Percentiles rank a stretch among this genome's conserved stretches.
phyloP scores from a whole-genome alignment of 2,329 filamentous ascomycete species.

The Taxawa tesnikishii region DNA sequence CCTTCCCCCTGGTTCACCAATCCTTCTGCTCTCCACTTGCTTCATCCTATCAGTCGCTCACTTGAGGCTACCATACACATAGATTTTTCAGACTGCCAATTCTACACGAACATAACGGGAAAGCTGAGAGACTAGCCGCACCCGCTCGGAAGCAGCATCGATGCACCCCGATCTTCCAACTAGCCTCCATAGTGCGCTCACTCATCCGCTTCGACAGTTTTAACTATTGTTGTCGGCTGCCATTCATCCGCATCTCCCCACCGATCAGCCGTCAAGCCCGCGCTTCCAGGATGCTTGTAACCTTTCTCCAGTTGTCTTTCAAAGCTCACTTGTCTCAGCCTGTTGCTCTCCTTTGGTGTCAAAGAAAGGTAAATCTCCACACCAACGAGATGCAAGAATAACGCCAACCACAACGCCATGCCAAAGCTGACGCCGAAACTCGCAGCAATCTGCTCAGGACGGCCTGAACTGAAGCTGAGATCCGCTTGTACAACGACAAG shows the following conservation, averaged over 20 bases:
- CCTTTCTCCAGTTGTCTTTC: constrained; percentile 44
- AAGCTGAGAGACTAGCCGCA: too few relatives aligned
- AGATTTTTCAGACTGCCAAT: too few relatives aligned
- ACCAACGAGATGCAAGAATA: constrained; percentile 37
- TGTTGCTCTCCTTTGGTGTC: constrained; percentile 41
- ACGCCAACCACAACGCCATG: constrained; percentile 39
- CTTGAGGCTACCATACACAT: too few relatives aligned
- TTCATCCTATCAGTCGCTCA: too few relatives aligned
- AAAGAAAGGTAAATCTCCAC: constrained; percentile 33
- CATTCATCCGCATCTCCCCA: constrained; percentile 14
- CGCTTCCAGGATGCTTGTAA: constrained; percentile 35
- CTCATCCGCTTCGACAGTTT: too few relatives aligned
- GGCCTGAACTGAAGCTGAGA: constrained; percentile 10
- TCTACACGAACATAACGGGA: too few relatives aligned
- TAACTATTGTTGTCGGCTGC: too few relatives aligned
- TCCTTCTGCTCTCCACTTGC: too few relatives aligned
- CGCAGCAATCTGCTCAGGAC: constrained; percentile 24
- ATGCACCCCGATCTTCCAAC: too few relatives aligned
- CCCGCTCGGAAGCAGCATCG: too few relatives aligned
- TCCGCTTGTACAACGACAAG: constrained; percentile 16
- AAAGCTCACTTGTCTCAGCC: constrained; percentile 44
- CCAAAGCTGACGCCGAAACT: constrained; percentile 38
- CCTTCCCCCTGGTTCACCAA: too few relatives aligned
- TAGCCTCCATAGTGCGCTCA: too few relatives aligned
- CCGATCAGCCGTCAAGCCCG: constrained; percentile 32